phyloP scores from a whole-genome alignment of 2,329 filamentous ascomycete genomes.

The Raffaelea arxii region DNA sequence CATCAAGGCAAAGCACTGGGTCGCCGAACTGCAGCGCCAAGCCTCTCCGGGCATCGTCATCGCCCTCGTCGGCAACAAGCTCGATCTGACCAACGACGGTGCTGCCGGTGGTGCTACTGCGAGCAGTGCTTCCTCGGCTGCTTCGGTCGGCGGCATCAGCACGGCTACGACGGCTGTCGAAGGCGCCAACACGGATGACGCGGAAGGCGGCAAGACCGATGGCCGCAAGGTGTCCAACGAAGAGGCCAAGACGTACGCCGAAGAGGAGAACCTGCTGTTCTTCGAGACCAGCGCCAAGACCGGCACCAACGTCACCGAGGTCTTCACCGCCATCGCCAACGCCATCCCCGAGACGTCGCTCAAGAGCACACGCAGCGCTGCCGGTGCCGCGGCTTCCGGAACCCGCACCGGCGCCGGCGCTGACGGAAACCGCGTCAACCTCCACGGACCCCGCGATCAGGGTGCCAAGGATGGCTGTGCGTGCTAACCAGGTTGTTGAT shows the following conservation, averaged over 20 bases:
- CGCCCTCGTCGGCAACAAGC: slow-evolving; percentile 92
- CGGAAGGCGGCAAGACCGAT: slow-evolving; percentile 65
- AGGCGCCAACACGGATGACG: slow-evolving; percentile 47
- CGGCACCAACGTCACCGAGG: slow-evolving; percentile 85
- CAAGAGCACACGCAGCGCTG: slow-evolving; percentile 68
- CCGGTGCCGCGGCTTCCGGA: slow-evolving; percentile 46
- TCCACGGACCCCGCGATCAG: slow-evolving; percentile 62
- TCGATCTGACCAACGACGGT: slow-evolving; percentile 68
- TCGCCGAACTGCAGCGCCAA: slow-evolving; percentile 92
- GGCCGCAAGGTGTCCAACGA: slow-evolving; percentile 83
- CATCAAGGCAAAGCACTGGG: slow-evolving; percentile 97
- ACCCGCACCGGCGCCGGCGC: slow-evolving; percentile 37
- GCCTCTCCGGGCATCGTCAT: slow-evolving; percentile 95
- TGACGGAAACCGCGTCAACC: slow-evolving; percentile 71
- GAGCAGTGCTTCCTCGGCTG: slow-evolving; percentile 43
- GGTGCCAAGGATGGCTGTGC: slow-evolving; percentile 87
- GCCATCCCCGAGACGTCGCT: slow-evolving; percentile 94
- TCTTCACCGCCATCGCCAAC: slow-evolving; percentile 97
- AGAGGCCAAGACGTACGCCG: slow-evolving; percentile 86
- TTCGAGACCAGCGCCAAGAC: slow-evolving; percentile 98
- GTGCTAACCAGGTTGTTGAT: too few species aligned
- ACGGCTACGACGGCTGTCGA: slow-evolving; percentile 39
- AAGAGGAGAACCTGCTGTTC: slow-evolving; percentile 88
- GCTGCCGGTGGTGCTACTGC: slow-evolving; percentile 39
- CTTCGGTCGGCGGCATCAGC: slow-evolving; percentile 56